Percentiles rank a stretch among this genome's conserved stretches.
These are phyloP conservation scores for Phanerodontia chrysosporium DNA, from an alignment of 768 basidiomycete genomes.

Conservation along the genomic window DNA sequence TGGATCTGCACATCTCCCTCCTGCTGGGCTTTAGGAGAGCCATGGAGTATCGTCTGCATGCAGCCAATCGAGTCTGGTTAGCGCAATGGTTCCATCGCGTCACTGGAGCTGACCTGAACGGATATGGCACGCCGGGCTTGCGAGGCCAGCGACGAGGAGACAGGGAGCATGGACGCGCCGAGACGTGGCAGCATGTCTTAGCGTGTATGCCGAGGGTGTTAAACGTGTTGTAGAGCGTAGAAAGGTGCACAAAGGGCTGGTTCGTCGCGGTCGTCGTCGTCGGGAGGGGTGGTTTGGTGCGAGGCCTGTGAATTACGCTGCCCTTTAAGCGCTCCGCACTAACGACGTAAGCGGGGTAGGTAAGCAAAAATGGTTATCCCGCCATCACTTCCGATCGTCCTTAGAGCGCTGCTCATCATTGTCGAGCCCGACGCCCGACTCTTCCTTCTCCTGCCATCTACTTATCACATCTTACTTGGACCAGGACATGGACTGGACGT, in stretches of 20 bases:
- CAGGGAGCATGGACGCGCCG: conserved; percentile 16
- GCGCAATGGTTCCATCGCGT: neutral
- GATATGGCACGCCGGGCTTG: conserved; percentile 24
- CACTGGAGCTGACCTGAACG: conserved; percentile 26
- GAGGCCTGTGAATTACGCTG: neutral
- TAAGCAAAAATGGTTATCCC: neutral
- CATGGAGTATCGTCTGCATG: conserved; percentile 79
- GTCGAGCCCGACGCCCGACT: neutral
- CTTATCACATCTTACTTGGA: neutral
- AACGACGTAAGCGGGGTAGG: conserved; percentile 16
- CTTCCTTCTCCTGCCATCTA: neutral
- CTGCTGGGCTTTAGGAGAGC: conserved; percentile 85
- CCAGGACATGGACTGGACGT: neutral
- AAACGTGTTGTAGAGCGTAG: neutral
- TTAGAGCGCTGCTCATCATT: neutral
- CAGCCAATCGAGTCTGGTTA: neutral
- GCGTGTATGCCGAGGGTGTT: neutral
- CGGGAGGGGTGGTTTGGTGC: conserved; percentile 3
- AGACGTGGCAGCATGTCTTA: conserved; percentile 22
- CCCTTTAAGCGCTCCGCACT: conserved; percentile 8
- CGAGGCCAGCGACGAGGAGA: conserved; percentile 9
- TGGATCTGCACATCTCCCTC: conserved; percentile 72
- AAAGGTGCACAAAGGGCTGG: neutral
- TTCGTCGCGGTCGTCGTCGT: neutral
- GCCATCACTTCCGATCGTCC: neutral